phyloP scores from a whole-genome alignment of 768 basidiomycete genomes.

The Hericium alpestre region DNA sequence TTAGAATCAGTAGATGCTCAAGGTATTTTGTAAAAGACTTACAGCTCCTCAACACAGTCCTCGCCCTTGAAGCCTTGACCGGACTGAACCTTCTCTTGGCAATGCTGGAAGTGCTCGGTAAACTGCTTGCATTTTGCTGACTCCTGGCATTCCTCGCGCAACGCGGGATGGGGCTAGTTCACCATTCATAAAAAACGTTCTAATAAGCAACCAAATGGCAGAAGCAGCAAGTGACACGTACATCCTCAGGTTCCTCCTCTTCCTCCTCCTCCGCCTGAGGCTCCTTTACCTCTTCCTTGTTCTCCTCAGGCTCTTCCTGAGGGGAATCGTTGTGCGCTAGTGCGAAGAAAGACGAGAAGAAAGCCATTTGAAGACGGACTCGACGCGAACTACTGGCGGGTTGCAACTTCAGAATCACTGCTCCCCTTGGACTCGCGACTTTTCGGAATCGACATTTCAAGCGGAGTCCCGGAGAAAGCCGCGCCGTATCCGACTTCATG shows the following conservation, averaged over 20 bases:
- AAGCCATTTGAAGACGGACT: constrained; percentile 25
- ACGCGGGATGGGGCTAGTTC: constrained; percentile 49
- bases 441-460: background rate
- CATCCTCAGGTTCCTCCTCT: constrained; percentile 70
- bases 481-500: background rate
- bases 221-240: constrained; percentile 28
- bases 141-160: constrained; percentile 70
- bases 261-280: constrained; percentile 31
- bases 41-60: constrained; percentile 90
- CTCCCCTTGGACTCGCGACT: background rate
- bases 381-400: constrained; percentile 6
- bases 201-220: no score
- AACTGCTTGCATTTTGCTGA: constrained; percentile 54
- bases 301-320: constrained; percentile 24
- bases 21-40: constrained; percentile 22
- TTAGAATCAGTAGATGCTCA: background rate
- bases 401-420: background rate
- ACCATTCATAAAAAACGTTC: background rate
- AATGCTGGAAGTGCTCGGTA: constrained; percentile 81
- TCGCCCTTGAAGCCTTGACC: constrained; percentile 84
- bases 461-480: background rate
- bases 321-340: constrained; percentile 32
- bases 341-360: constrained; percentile 33
- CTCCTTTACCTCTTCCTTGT: constrained; percentile 29
- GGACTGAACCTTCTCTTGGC: constrained; percentile 74